phyloP scores from a whole-genome alignment of 148 eudicot genomes.

The Rhododendron ferrugineum region DNA sequence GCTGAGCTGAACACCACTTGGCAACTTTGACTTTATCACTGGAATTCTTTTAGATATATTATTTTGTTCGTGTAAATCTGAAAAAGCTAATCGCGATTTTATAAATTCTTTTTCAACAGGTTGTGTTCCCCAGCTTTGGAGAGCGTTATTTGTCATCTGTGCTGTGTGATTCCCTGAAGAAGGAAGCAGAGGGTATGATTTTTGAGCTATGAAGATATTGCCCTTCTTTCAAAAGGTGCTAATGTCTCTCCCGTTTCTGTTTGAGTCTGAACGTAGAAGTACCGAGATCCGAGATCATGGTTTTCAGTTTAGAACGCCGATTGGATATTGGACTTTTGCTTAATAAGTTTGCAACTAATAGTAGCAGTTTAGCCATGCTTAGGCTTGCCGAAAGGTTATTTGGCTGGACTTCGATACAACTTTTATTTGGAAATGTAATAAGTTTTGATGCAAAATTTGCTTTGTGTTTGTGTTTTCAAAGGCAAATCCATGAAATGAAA shows the following conservation, averaged over 20 bases:
- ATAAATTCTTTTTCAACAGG: constrained; percentile 29
- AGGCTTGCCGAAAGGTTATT: not conserved
- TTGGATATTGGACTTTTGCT: not conserved
- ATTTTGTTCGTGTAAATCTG: not conserved
- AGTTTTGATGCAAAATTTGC: not conserved
- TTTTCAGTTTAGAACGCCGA: not conserved
- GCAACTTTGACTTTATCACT: not conserved
- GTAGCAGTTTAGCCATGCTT: not conserved
- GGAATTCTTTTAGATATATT: not conserved
- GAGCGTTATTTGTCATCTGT: constrained; percentile 74
- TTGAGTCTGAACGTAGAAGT: not conserved
- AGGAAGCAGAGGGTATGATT: constrained; percentile 28
- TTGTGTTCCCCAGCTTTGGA: constrained; percentile 80
- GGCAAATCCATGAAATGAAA: not conserved
- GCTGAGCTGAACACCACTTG: not conserved
- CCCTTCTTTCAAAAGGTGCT: not conserved
- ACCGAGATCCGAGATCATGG: not conserved
- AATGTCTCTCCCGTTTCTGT: not conserved
- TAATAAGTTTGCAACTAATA: not conserved
- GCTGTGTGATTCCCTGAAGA: constrained; percentile 51
- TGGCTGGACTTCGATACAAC: not conserved
- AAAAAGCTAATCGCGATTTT: not conserved
- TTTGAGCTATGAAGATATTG: constrained; percentile 29
- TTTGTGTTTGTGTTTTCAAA: not conserved
- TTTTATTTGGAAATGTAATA: not conserved